A percentile compares a stretch with the other conserved stretches of the same genome.
These are phyloP conservation scores for Chaetomidium leptoderma DNA, from an alignment of 495 filamentous ascomycete species.

Conservation along the genomic window DNA sequence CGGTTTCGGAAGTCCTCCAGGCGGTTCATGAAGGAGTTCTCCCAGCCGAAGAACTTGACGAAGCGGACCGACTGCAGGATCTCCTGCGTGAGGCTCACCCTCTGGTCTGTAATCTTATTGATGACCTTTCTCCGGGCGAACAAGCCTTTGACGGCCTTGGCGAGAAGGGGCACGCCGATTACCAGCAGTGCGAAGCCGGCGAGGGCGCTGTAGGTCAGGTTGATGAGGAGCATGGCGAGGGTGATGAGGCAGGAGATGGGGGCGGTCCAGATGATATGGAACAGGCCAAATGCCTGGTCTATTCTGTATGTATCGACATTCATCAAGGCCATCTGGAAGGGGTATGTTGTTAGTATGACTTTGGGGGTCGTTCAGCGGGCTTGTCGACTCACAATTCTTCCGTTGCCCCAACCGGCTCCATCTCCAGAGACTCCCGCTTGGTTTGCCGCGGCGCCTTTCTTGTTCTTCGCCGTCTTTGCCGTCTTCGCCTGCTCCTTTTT, in stretches of 20 bases:
- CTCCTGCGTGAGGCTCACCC: slow-evolving; percentile 87
- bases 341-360: slow-evolving; percentile 16
- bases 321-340: slow-evolving; percentile 68
- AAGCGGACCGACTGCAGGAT: slow-evolving; percentile 87
- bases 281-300: slow-evolving; percentile 77
- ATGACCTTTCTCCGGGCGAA: slow-evolving; percentile 68
- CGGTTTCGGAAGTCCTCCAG: slow-evolving; percentile 63
- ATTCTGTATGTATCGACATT: slow-evolving; percentile 87
- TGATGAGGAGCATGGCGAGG: slow-evolving; percentile 72
- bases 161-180: slow-evolving; percentile 69
- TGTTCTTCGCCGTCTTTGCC: slow-evolving; percentile 27
- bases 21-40: slow-evolving; percentile 75
- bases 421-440: slow-evolving; percentile 55
- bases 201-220: slow-evolving; percentile 81
- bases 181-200: slow-evolving; percentile 81
- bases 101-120: slow-evolving; percentile 88
- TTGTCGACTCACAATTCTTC: slow-evolving; percentile 54
- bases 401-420: slow-evolving; percentile 83
- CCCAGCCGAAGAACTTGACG: slow-evolving; percentile 96
- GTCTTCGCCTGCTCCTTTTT: slow-evolving; percentile 23
- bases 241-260: slow-evolving; percentile 74
- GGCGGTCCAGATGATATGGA: slow-evolving; percentile 85
- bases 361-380: too few species aligned
- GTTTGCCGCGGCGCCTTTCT: slow-evolving; percentile 29
- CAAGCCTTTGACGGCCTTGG: slow-evolving; percentile 64